Conservation (phyloP, 306 rosid species). For the barrel medic (Medicago truncatula) region DNA sequence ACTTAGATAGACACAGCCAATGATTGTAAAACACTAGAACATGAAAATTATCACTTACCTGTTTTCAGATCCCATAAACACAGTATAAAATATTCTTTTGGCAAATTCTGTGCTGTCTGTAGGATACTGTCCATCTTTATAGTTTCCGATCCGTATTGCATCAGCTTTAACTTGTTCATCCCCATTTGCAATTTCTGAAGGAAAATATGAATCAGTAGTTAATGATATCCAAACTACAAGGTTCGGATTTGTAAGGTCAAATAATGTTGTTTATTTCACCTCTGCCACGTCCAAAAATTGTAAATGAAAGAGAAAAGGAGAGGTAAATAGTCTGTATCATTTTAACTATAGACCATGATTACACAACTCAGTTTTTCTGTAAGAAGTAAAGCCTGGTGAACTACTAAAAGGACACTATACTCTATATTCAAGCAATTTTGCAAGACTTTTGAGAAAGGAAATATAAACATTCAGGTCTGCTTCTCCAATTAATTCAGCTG, state of each 20-base stretch:
- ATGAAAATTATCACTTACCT: constrained; percentile 53
- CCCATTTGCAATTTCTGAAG: constrained; percentile 82
- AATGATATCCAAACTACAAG: constrained; percentile 19
- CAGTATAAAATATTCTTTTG: constrained; percentile 81
- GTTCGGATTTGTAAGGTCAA: constrained; percentile 26
- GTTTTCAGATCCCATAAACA: constrained; percentile 97
- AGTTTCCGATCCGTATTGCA: constrained; percentile 87
- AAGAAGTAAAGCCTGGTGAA: constrained; percentile 16
- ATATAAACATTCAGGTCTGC: constrained; percentile 9
- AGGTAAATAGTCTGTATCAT: background rate
- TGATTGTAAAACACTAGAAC: constrained; percentile 30
- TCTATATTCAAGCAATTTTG: constrained; percentile 33
- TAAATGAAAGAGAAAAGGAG: constrained; percentile 15
- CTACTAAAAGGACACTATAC: constrained; percentile 9
- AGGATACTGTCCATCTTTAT: constrained; percentile 83
- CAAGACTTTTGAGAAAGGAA: constrained; percentile 37
- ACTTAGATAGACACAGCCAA: constrained; percentile 14
- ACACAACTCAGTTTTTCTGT: constrained; percentile 32
- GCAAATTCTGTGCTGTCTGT: constrained; percentile 92
- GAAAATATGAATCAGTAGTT: constrained; percentile 42
- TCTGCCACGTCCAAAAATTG: constrained; percentile 5
- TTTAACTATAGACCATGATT: constrained; percentile 7
- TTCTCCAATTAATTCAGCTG: constrained; percentile 7
- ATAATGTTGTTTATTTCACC: constrained; percentile 16
- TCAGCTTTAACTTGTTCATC: constrained; percentile 94